phyloP scores from a whole-genome alignment of 768 basidiomycete species.

The Suillus sp. region DNA sequence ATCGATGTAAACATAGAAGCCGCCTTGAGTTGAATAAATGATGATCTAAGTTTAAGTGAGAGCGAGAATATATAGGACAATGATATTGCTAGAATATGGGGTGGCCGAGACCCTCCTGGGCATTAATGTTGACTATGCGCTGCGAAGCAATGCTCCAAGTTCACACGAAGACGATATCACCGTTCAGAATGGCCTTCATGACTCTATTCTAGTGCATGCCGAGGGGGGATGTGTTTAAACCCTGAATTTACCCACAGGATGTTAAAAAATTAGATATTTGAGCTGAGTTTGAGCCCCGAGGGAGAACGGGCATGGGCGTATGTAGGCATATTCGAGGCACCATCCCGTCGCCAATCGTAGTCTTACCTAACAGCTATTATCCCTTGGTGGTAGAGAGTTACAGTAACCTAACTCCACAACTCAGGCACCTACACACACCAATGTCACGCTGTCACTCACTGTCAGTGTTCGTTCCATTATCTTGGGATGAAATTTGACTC shows the following conservation, averaged over 20 bases:
- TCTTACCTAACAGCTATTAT: background rate
- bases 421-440: conserved; percentile 6
- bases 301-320: background rate
- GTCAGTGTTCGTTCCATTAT: background rate
- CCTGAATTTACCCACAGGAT: conserved; percentile 3
- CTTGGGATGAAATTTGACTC: background rate
- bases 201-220: background rate
- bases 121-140: background rate
- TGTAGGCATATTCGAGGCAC: conserved; percentile 10
- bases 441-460: background rate
- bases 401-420: conserved; percentile 1
- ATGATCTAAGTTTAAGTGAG: background rate
- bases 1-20: background rate
- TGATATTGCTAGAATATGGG: background rate
- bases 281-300: conserved; percentile 4
- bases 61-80: background rate
- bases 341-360: background rate
- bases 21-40: background rate
- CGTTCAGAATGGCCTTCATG: background rate
- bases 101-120: background rate
- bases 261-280: background rate
- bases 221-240: background rate
- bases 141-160: background rate
- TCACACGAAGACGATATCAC: background rate
- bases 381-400: conserved; percentile 4